A percentile compares a stretch with the other conserved stretches of the same genome.
Conservation (phyloP, 176 grass and related monocot species). For the Musa itinerans region DNA sequence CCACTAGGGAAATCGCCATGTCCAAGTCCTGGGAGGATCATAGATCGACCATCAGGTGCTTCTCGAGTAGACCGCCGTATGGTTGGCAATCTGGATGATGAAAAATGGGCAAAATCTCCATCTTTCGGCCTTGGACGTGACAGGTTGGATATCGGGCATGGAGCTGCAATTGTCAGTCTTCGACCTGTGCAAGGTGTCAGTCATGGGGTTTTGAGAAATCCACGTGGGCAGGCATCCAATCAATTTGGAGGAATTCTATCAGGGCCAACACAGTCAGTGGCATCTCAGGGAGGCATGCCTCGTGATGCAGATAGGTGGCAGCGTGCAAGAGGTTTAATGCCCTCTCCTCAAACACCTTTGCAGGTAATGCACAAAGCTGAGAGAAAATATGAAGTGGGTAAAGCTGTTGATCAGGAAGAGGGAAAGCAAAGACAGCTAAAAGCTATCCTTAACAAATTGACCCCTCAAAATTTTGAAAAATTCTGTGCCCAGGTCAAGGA, state of each 20-base stretch:
- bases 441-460: conserved; percentile 85
- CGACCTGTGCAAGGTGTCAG: conserved; percentile 43
- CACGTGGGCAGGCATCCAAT: conserved; percentile 35
- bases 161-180: conserved; percentile 33
- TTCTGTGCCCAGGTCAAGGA: conserved; percentile 73
- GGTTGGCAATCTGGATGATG: conserved; percentile 46
- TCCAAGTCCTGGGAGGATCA: conserved; percentile 46
- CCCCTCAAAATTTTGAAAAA: conserved; percentile 97
- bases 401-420: conserved; percentile 63
- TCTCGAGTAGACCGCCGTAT: conserved; percentile 44
- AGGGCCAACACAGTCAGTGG: conserved; percentile 33
- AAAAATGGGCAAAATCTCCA: conserved; percentile 50
- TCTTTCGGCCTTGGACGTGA: conserved; percentile 41
- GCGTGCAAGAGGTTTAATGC: conserved; percentile 54
- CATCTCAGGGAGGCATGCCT: conserved; percentile 25
- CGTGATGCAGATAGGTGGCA: conserved; percentile 87
- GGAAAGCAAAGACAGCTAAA: conserved; percentile 73
- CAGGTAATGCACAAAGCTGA: conserved; percentile 85
- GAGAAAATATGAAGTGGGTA: conserved; percentile 60
- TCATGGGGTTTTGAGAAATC: conserved; percentile 68
- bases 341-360: conserved; percentile 63
- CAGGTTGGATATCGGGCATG: conserved; percentile 39
- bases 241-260: conserved; percentile 49
- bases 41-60: conserved; percentile 37
- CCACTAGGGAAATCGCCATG: conserved; percentile 40